Base-by-base conservation (phyloP, 1,284 basidiomycete genomes). In the Pseudozyma sp. region DNA sequence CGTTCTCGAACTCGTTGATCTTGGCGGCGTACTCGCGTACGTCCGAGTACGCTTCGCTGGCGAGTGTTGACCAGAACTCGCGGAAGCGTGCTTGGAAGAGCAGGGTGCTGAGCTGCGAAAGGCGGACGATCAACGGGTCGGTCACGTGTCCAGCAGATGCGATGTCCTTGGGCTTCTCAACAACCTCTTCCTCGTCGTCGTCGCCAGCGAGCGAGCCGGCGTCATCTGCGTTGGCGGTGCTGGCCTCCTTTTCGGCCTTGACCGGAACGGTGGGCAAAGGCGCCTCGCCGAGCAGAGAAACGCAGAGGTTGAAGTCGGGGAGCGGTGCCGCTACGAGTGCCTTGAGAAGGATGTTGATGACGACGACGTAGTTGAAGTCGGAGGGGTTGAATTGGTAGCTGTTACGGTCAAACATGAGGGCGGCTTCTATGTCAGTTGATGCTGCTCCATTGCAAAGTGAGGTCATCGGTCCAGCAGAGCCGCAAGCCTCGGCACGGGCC, bases 301-400 rank as follows among this genome's bases (percentile, higher is more conserved):
- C 89, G 83, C 93, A 96, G 66, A 97, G 92, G 84, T 92, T 92
- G 87, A 95, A 97, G 85, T 98, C 95, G 5, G 87, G 85, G 52
- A 85, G 83, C 67, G 94, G 93, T 53, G 92, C 90, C 42, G 93
- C 92, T 37, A 90, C 88, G 90, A 98, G 89, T 19, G 94, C 89
- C 88, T 97, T 97, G 85, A 94, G 89, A 81, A 98, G 92, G 84
- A 98, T 93, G 87, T 96, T 93, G 85, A 96, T 88, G 77, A 94
- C 92, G 19, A 95, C 92, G 80, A 95, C 93, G 8, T 93, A 90
- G 86, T 95, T 95, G 86, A 93, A 93, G 46, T 96, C 89, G 84
- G 92, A 90, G 17, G 93, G 90, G 87, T 98, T 98, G 87, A 97
- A 97, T 84, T 98, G 95, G 86, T 97, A 97, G 59, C 94, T 97